Evolutionary conservation across 2,329 filamentous ascomycete species (phyloP), one percentile per base, ranked within the genome.

Genomic region (Cladosporium velox): DNA sequence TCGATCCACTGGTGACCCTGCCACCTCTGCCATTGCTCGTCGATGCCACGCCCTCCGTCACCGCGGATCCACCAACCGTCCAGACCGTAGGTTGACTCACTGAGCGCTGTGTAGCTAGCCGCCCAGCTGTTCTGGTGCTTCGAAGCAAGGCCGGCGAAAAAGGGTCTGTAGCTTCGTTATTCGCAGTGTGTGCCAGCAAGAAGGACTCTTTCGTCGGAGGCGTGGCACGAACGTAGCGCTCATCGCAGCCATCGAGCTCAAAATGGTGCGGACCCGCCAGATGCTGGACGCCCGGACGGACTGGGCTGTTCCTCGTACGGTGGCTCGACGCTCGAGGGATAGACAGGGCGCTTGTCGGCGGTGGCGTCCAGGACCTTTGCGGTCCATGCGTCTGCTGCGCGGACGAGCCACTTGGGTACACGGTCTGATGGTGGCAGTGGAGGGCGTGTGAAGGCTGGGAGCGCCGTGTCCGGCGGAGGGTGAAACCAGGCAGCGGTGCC

Each of bases 41-140:
- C 41, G 75, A 77, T 44, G 72, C 69, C n/a, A 78, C 74, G 15
- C 76, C 76, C 63, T 77, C 75, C 18, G 74, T 75, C 14, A 76
- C 73, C 7, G 72, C 80, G 11, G 86, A 75, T n/a, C 91, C 90
- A 30, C 91, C 91, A 12, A 95, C 88, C 21, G 88, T 86, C 92
- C 91, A 96, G 21, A 94, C 84, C 11, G 88, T 85, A 2, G 90
- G 90, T 68, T 83, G 79, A 75, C 90, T 93, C 67, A 87, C 80
- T 74, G 70, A 68, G 60, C 73, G 65, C 8, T 38, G 44, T 35
- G 55, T 64, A 14, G 59, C 59, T 59, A 66, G 73, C 35, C 70
- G 69, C 8, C 41, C 41, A 47, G 41, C 41, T 12, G 41, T 47
- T 24, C 41, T 11, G 4, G n/a, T 47, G n/a, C 41, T 47, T 3